Evolutionary conservation across 2,329 filamentous ascomycete genomes (phyloP).

Genomic region (Myrmaecium sp.): DNA sequence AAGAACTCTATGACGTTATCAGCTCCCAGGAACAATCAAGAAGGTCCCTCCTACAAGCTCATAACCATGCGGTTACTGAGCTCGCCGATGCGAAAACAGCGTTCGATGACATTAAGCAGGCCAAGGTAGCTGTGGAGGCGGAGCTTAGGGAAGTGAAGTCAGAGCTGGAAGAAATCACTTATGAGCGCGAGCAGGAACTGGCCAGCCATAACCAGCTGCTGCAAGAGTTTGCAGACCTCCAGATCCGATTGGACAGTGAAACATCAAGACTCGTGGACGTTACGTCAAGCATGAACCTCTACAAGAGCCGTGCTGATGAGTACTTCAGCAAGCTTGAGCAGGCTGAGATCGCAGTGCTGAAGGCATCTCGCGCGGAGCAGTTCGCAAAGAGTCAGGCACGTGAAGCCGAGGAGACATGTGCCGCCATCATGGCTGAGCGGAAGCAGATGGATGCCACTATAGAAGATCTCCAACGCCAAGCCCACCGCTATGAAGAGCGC

Average conservation of each 20-base stretch:
- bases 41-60: slow-evolving; percentile 61
- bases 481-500: slow-evolving; percentile 77
- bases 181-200: slow-evolving; percentile 70
- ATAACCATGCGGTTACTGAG: slow-evolving; percentile 73
- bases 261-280: slow-evolving; percentile 72
- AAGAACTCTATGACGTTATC: slow-evolving; percentile 82
- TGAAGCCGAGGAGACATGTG: slow-evolving; percentile 83
- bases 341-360: slow-evolving; percentile 87
- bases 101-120: slow-evolving; percentile 73
- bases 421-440: slow-evolving; percentile 77
- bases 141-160: slow-evolving; percentile 72
- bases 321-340: slow-evolving; percentile 97
- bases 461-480: slow-evolving; percentile 79
- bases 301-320: slow-evolving; percentile 84
- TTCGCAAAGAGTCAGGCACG: slow-evolving; percentile 81
- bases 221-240: slow-evolving; percentile 82
- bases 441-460: slow-evolving; percentile 77
- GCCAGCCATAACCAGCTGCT: slow-evolving; percentile 77
- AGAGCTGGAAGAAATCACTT: slow-evolving; percentile 64
- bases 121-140: slow-evolving; percentile 63
- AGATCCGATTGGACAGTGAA: slow-evolving; percentile 83
- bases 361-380: slow-evolving; percentile 79
- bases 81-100: slow-evolving; percentile 73
- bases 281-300: slow-evolving; percentile 65
- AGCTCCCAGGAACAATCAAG: slow-evolving; percentile 86